These are phyloP conservation scores for Populus ilicifolia DNA, from an alignment of 345 rosid species.

Conservation along the genomic window DNA sequence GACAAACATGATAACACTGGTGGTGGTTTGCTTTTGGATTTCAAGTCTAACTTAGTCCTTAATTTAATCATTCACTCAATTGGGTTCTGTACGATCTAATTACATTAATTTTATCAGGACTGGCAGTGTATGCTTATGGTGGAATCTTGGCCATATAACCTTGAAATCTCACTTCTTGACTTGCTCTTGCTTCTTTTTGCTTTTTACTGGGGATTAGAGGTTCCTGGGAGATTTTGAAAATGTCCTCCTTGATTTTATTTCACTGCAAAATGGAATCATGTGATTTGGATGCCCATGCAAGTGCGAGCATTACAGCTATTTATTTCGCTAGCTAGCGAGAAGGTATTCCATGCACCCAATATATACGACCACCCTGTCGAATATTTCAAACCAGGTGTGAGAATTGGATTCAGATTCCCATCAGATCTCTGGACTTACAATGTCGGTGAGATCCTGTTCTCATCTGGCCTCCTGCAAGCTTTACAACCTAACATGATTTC, in stretches of 20 bases:
- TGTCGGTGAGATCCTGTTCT: slow-evolving; percentile 37
- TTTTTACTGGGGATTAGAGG: slow-evolving; percentile 1
- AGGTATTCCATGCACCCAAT: not conserved
- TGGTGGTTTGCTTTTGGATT: slow-evolving; percentile 27
- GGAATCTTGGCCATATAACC: slow-evolving; percentile 30
- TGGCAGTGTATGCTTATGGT: slow-evolving; percentile 2
- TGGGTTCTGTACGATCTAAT: slow-evolving; percentile 36
- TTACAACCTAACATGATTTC: slow-evolving; percentile 22
- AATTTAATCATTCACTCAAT: slow-evolving; percentile 13
- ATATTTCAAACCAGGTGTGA: slow-evolving; percentile 14
- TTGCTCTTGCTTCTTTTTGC: not conserved
- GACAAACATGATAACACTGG: slow-evolving; percentile 51
- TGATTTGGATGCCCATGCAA: slow-evolving; percentile 7
- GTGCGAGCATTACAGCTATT: not conserved
- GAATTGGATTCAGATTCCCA: slow-evolving; percentile 25
- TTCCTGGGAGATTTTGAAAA: slow-evolving; percentile 6
- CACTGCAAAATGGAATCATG: not conserved
- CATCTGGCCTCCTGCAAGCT: slow-evolving; percentile 29
- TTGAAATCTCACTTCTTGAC: slow-evolving; percentile 5
- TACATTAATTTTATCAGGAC: not conserved
- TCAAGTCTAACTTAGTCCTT: not conserved
- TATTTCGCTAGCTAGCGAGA: not conserved
- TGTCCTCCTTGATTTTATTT: slow-evolving; percentile 1
- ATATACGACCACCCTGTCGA: slow-evolving; percentile 27
- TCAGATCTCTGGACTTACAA: slow-evolving; percentile 28